Conservation (phyloP, 2,329 filamentous ascomycete species). For the Lachnellula willkommii region DNA sequence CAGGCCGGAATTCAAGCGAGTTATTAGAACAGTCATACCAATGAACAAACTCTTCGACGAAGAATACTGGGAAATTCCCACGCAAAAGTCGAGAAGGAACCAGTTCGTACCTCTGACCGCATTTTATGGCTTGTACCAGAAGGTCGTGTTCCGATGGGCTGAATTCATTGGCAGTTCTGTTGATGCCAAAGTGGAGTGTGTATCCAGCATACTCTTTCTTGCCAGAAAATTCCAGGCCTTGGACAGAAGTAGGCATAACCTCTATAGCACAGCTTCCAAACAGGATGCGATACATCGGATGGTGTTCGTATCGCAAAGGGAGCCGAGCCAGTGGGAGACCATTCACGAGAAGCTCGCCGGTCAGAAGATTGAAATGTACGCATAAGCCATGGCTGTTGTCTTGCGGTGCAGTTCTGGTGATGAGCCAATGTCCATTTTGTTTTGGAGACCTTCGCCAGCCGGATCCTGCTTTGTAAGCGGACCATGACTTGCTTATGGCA, state of each 20-base stretch:
- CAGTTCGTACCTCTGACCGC: slow-evolving; percentile 4
- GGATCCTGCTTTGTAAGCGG: slow-evolving; percentile 17
- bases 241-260: slow-evolving; percentile 3
- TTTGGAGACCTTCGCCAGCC: slow-evolving; percentile 15
- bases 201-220: slow-evolving; percentile 6
- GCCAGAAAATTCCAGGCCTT: slow-evolving; percentile 12
- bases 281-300: slow-evolving; percentile 37
- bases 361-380: slow-evolving; percentile 46
- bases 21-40: slow-evolving; percentile 5
- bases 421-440: slow-evolving; percentile 27
- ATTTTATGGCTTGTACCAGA: slow-evolving; percentile 1
- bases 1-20: slow-evolving; percentile 4
- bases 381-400: slow-evolving; percentile 6
- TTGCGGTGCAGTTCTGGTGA: slow-evolving; percentile 11
- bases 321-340: slow-evolving; percentile 43
- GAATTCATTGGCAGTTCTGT: background rate
- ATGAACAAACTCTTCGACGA: slow-evolving; percentile 12
- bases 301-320: slow-evolving; percentile 38
- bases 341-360: slow-evolving; percentile 46
- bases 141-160: background rate
- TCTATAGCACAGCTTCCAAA: slow-evolving; percentile 35
- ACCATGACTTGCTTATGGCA: slow-evolving; percentile 10
- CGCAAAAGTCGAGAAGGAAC: slow-evolving; percentile 8
- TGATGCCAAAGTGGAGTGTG: slow-evolving; percentile 8
- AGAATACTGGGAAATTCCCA: slow-evolving; percentile 5